Evolutionary conservation across 495 filamentous ascomycete genomes (phyloP).

Genomic region (Parachaetomium inaequale): DNA sequence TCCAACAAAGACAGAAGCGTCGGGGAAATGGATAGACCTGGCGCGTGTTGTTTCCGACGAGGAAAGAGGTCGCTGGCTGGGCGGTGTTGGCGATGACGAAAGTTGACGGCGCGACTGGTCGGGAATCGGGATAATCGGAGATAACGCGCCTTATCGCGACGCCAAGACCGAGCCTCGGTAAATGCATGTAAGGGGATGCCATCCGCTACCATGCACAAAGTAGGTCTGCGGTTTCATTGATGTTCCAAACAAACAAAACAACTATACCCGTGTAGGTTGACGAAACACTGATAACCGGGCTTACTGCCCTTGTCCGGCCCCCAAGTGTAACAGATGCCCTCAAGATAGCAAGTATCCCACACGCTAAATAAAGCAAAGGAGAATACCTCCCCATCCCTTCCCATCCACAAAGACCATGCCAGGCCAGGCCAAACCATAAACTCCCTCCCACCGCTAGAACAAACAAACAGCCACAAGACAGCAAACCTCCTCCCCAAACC

Average conservation of each 20-base stretch:
- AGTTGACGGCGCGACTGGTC: slow-evolving; percentile 2
- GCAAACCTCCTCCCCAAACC: not conserved
- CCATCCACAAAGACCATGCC: not conserved
- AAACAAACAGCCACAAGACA: not conserved
- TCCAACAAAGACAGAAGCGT: not conserved
- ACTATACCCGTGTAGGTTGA: no score
- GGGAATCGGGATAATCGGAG: slow-evolving; percentile 1
- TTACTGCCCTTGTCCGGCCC: no score
- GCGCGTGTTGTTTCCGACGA: not conserved
- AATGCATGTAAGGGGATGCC: not conserved
- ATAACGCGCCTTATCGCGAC: slow-evolving; percentile 6
- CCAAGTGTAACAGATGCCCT: not conserved
- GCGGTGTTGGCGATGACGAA: slow-evolving; percentile 11
- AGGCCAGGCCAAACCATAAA: not conserved
- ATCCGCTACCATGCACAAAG: no score
- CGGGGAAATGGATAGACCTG: not conserved
- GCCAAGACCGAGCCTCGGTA: not conserved
- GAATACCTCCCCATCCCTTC: not conserved
- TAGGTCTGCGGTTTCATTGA: no score
- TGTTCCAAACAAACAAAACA: no score
- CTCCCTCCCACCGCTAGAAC: not conserved
- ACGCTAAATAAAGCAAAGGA: not conserved
- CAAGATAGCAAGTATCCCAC: not conserved
- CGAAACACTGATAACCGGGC: no score
- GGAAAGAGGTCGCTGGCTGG: not conserved